These are phyloP conservation scores for Alternaria angustiovoidea DNA, from an alignment of 2,329 filamentous ascomycete genomes.

Conservation along the genomic window DNA sequence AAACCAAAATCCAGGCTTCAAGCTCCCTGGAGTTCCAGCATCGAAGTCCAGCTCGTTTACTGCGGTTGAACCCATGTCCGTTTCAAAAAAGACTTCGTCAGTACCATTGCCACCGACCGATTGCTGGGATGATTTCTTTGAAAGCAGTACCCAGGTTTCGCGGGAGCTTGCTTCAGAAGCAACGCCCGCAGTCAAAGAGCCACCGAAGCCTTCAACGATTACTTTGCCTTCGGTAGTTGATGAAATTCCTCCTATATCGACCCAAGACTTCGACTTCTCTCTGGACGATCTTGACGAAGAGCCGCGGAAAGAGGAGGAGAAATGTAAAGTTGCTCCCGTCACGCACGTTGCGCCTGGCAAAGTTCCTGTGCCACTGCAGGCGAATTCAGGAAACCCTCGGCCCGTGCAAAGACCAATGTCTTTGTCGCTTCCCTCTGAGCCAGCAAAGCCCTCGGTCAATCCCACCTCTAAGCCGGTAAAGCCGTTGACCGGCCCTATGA, in stretches of 20 bases:
- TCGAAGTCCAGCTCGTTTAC: slow-evolving; percentile 22
- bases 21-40: slow-evolving; percentile 36
- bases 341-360: not conserved
- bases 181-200: too few relatives aligned
- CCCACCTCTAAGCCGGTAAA: not conserved
- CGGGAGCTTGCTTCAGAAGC: slow-evolving; percentile 49
- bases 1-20: slow-evolving; percentile 33
- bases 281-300: slow-evolving; percentile 52
- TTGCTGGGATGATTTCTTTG: slow-evolving; percentile 53
- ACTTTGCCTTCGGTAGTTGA: slow-evolving; percentile 1
- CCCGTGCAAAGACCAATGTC: not conserved
- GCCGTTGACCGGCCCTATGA: not conserved
- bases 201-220: not conserved
- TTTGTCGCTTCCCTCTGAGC: not conserved
- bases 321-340: not conserved
- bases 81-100: not conserved
- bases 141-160: slow-evolving; percentile 57
- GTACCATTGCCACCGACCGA: slow-evolving; percentile 19
- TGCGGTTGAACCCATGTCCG: not conserved
- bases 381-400: not conserved
- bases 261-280: slow-evolving; percentile 52
- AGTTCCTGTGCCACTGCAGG: not conserved
- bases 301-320: not conserved
- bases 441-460: not conserved
- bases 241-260: slow-evolving; percentile 44